These are phyloP conservation scores for Pseudocercospora cruenta DNA, from an alignment of 2,329 filamentous ascomycete species.

Conservation along the genomic window DNA sequence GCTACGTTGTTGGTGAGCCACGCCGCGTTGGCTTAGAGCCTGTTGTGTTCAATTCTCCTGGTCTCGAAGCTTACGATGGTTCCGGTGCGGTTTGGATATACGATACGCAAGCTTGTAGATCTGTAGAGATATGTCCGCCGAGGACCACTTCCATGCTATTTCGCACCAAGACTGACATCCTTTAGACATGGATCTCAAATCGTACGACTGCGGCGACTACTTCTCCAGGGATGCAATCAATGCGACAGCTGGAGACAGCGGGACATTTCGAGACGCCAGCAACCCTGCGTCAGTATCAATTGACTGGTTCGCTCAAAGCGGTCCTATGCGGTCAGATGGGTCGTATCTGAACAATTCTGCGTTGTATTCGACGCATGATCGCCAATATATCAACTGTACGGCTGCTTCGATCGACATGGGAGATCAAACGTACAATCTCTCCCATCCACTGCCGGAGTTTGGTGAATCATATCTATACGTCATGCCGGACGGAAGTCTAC, in stretches of 20 bases:
- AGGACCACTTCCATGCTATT: not conserved
- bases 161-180: not conserved
- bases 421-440: not conserved
- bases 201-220: not conserved
- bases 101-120: not conserved
- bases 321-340: not conserved
- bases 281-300: not conserved
- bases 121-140: conserved; percentile 1
- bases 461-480: not conserved
- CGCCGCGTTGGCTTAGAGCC: not conserved
- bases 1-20: not conserved
- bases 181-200: not conserved
- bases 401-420: not conserved
- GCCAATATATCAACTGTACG: not conserved
- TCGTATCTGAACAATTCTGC: not conserved
- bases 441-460: not conserved
- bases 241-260: not conserved
- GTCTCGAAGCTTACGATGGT: not conserved
- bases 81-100: not conserved
- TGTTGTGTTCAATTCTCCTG: not conserved
- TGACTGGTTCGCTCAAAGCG: not conserved
- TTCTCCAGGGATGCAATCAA: not conserved
- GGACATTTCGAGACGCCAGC: not conserved
- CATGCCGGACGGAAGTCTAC: not conserved
- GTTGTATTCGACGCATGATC: not conserved